A percentile compares a stretch with the other conserved stretches of the same genome.
Conservation (phyloP, 2,329 filamentous ascomycete genomes). For the Colletotrichum falcatum region DNA sequence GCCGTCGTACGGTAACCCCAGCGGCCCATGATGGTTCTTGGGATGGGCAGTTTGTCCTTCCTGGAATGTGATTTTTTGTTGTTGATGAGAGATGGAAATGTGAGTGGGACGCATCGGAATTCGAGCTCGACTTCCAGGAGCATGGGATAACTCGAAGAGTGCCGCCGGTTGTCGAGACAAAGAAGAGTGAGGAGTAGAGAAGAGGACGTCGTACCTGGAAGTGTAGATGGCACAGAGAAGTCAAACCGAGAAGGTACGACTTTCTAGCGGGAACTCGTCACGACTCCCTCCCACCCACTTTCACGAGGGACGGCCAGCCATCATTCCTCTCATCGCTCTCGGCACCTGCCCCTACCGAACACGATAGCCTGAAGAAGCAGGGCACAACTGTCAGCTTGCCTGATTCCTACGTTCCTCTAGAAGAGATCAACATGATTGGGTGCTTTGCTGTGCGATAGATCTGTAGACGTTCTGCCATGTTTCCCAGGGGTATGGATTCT, state of each 20-base stretch:
- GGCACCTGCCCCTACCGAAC: too few species aligned
- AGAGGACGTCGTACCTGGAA: neutral
- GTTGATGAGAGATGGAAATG: too few species aligned
- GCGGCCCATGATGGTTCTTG: conserved; percentile 11
- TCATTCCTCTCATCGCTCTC: neutral
- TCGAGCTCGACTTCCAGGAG: neutral
- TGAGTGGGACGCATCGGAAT: too few species aligned
- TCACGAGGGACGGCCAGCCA: neutral
- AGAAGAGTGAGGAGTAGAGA: too few species aligned
- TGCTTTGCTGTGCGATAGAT: neutral
- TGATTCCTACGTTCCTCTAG: neutral
- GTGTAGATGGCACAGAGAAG: too few species aligned
- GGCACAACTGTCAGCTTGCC: neutral
- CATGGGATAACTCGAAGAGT: too few species aligned
- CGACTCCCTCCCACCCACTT: neutral
- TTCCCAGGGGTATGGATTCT: neutral
- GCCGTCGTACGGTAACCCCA: conserved; percentile 8
- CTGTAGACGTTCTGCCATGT: neutral
- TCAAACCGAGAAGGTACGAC: neutral
- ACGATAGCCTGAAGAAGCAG: neutral
- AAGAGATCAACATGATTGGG: neutral
- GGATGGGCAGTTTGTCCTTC: neutral
- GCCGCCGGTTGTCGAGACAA: too few species aligned
- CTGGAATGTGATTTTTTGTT: neutral
- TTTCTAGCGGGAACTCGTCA: neutral